A percentile compares a stretch with the other conserved stretches of the same genome.
These are phyloP conservation scores for Cornus controversa DNA, from an alignment of 148 eudicot genomes.

Conservation along the genomic window DNA sequence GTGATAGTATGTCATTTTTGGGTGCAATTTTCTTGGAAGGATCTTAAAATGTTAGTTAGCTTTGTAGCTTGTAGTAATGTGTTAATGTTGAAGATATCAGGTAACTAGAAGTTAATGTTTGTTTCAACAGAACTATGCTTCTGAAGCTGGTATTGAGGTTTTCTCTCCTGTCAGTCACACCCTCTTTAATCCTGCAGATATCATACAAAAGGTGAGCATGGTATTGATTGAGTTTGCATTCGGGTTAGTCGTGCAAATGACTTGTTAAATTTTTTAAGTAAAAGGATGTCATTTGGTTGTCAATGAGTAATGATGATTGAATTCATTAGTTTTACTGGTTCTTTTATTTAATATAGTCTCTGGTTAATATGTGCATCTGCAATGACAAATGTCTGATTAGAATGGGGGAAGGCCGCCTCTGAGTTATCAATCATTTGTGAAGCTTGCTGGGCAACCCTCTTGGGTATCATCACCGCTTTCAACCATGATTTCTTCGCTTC, in stretches of 20 bases:
- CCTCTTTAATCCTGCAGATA: constrained; percentile 78
- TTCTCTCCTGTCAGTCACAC: constrained; percentile 93
- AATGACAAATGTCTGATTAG: constrained; percentile 27
- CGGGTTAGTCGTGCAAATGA: neutral
- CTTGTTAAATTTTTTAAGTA: neutral
- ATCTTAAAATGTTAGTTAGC: neutral
- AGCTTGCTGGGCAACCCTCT: constrained; percentile 10
- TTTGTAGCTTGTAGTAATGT: neutral
- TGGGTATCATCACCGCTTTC: constrained; percentile 41
- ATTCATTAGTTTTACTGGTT: constrained; percentile 6
- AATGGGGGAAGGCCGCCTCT: constrained; percentile 25
- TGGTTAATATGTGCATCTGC: neutral
- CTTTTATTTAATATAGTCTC: neutral
- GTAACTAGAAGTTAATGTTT: constrained; percentile 2
- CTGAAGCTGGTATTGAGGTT: constrained; percentile 59
- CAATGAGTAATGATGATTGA: neutral
- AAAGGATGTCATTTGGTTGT: neutral
- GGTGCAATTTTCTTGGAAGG: neutral
- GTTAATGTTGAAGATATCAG: neutral
- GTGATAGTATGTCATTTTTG: neutral
- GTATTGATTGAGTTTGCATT: neutral
- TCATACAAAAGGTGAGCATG: constrained; percentile 63
- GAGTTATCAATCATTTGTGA: constrained; percentile 5
- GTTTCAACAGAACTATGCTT: constrained; percentile 55
- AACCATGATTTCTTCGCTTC: constrained; percentile 27